These are phyloP conservation scores for Monosporascus cannonballus DNA, from an alignment of 2,329 filamentous ascomycete species.

Conservation along the genomic window DNA sequence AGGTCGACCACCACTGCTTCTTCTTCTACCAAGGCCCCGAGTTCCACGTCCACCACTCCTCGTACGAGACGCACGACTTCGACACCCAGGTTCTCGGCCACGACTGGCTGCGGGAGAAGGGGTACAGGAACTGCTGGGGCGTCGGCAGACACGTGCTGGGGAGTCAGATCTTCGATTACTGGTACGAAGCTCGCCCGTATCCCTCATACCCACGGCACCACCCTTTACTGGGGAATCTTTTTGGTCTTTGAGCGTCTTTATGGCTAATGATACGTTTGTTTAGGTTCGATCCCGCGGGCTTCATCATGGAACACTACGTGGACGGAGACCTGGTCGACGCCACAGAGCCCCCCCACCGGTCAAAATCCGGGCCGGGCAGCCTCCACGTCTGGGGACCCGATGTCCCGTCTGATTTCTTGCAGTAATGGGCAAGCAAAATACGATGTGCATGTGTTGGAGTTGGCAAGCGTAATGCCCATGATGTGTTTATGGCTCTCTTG, in stretches of 20 bases:
- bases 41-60: slow-evolving; percentile 59
- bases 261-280: not conserved
- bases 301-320: slow-evolving; percentile 65
- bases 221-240: not conserved
- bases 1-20: slow-evolving; percentile 46
- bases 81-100: slow-evolving; percentile 66
- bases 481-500: no score
- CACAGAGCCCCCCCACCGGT: slow-evolving; percentile 40
- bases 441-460: no score
- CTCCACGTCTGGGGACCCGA: slow-evolving; percentile 38
- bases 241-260: not conserved
- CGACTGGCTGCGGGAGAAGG: slow-evolving; percentile 58
- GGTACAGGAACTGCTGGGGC: slow-evolving; percentile 63
- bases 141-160: slow-evolving; percentile 65
- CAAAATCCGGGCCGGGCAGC: slow-evolving; percentile 33
- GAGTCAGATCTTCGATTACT: slow-evolving; percentile 68
- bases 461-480: no score
- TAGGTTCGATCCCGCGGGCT: slow-evolving; percentile 55
- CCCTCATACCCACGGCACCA: not conserved
- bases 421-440: not conserved
- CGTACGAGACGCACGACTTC: slow-evolving; percentile 66
- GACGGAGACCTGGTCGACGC: slow-evolving; percentile 61
- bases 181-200: slow-evolving; percentile 42
- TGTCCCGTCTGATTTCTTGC: slow-evolving; percentile 13
- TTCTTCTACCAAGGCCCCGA: slow-evolving; percentile 42